Evolutionary conservation across 306 rosid species (phyloP).

Genomic region (Dalbergia oliveri): DNA sequence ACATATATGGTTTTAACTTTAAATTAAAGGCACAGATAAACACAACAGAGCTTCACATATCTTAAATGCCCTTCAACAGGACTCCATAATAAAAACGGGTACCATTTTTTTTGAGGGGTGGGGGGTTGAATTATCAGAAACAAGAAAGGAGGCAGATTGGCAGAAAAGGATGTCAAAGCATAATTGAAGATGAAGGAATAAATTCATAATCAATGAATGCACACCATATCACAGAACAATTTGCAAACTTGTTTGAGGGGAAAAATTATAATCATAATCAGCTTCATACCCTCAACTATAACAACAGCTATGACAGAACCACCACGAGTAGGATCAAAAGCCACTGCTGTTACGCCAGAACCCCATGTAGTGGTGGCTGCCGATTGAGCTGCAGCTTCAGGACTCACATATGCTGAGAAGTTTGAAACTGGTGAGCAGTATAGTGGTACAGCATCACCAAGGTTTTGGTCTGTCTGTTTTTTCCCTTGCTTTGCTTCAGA

Average conservation of each 20-base stretch:
- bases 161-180: not conserved
- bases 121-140: conserved; percentile 24
- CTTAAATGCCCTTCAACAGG: conserved; percentile 14
- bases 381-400: conserved; percentile 97
- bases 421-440: conserved; percentile 97
- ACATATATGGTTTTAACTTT: too few species aligned
- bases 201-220: conserved; percentile 1
- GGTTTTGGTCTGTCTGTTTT: conserved; percentile 73
- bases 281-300: conserved; percentile 86
- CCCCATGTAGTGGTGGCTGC: conserved; percentile 99
- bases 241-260: conserved; percentile 21
- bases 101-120: not conserved
- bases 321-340: conserved; percentile 96
- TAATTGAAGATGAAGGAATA: conserved; percentile 8
- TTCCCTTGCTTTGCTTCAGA: conserved; percentile 80
- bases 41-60: conserved; percentile 16
- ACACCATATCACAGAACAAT: conserved; percentile 25
- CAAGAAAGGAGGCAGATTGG: conserved; percentile 4
- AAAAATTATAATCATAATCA: conserved; percentile 31
- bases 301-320: conserved; percentile 97
- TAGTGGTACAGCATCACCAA: conserved; percentile 75
- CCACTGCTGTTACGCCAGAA: conserved; percentile 98
- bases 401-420: conserved; percentile 98
- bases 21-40: conserved; percentile 15
- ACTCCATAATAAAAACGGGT: not conserved